Evolutionary conservation across 306 rosid genomes (phyloP), one percentile per base, ranked within the genome.

Genomic region (Cicer judaicum): DNA sequence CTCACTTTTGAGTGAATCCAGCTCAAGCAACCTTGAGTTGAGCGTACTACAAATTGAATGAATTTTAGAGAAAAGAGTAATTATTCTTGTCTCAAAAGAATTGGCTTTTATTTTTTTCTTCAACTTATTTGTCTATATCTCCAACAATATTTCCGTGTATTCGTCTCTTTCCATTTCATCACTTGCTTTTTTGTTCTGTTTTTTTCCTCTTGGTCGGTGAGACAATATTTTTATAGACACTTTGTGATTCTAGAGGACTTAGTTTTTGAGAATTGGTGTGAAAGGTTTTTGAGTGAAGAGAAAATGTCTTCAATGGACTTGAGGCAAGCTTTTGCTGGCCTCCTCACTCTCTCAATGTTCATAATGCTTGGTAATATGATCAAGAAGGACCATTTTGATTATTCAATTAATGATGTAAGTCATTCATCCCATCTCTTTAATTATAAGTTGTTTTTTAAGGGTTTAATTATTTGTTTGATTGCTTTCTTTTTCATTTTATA

Each of bases 271-370:
- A 60, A 46, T 57, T 57, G 34, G 39, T 38, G 12, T 29, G 34
- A 42, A 42, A 21, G 46, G 44, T 8, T 71, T 39, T 1, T 24
- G 34, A 12, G 49, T 61, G n/a, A 49, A 18, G 1, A 61, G 73
- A 66, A 66, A 70, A 81, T 84, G 81, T 40, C 55, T 2, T 42
- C 48, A 8, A 74, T 81, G 83, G 85, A 84, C 10, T 64, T 84
- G 79, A 80, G 80, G 66, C 82, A 84, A 62, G 77, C 80, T 1
- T 68, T 80, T 0, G 84, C 77, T 61, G 87, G 87, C 1, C 68
- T 84, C 64, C 81, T 84, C 5, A 84, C 88, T 14, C 80, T 81
- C 8, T 80, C 85, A 8, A 81, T 84, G 88, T 81, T 84, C 82
- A 78, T 84, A 43, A 81, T 84, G 88, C 52, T 84, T 21, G 85